Percentiles rank a stretch among this genome's conserved stretches.
Conservation (phyloP, 2,329 filamentous ascomycete genomes). For the Clathrospora elynae region DNA sequence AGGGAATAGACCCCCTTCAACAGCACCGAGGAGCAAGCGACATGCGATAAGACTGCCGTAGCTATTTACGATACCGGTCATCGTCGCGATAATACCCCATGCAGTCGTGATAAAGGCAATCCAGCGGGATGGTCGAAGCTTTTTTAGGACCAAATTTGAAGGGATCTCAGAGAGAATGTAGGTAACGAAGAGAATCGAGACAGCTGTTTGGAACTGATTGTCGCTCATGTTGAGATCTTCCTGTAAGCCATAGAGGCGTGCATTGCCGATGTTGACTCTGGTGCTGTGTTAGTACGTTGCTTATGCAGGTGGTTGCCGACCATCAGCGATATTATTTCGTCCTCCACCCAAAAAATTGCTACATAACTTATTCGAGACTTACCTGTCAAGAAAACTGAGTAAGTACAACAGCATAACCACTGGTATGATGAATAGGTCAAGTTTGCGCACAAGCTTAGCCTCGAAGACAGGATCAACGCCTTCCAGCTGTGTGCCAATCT, state of each 20-base stretch:
- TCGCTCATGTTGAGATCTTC: conserved; percentile 64
- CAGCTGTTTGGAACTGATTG: conserved; percentile 68
- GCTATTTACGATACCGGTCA: conserved; percentile 69
- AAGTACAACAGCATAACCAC: conserved; percentile 73
- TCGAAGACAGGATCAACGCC: conserved; percentile 52
- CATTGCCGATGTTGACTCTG: conserved; percentile 73
- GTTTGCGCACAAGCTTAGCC: conserved; percentile 65
- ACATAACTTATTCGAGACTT: conserved; percentile 28
- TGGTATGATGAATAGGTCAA: conserved; percentile 68
- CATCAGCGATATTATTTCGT: neutral
- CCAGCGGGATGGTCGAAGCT: conserved; percentile 52
- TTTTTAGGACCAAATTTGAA: conserved; percentile 55
- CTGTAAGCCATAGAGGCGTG: conserved; percentile 66
- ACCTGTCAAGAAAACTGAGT: conserved; percentile 76
- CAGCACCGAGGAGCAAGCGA: conserved; percentile 68
- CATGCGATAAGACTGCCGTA: conserved; percentile 71
- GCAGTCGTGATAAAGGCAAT: conserved; percentile 65
- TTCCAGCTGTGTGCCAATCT: conserved; percentile 33
- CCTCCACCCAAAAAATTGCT: neutral
- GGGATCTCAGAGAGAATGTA: conserved; percentile 54
- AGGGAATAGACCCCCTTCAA: conserved; percentile 74
- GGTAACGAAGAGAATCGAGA: conserved; percentile 53
- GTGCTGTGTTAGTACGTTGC: neutral
- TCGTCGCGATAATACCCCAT: conserved; percentile 66
- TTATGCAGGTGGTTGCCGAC: neutral